Base-by-base conservation (phyloP, 352 stramenopile species). In the Blastocystis sp. region DNA sequence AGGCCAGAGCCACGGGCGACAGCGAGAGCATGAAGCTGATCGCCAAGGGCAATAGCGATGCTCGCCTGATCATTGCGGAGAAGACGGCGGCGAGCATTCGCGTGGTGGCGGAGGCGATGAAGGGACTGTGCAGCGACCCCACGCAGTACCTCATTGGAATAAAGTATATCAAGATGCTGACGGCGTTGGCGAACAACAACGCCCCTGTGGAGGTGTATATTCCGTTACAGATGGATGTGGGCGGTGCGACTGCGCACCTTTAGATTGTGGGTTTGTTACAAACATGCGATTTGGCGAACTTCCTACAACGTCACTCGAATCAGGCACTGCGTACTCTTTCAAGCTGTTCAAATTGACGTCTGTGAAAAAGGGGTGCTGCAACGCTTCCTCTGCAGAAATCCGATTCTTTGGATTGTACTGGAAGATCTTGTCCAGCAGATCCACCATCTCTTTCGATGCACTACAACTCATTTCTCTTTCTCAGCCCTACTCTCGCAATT, bases 91-190 rank as follows among this genome's bases (percentile, higher is more conserved):
- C 90, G 19, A 76, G 71, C 0, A 48, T 90, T 10, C 56, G 45
- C 1, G 23, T 89, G 17, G 82, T 90, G 14, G 56, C 69, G 19
- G 60, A 90, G 2, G 78, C 89, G 38, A 70, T 90, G 38, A 77
- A 88, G 34, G 77, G 88, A 19, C 65, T 90, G 17, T 38, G 11
- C 1, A 67, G 71, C 41, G 87, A 90, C 52, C 53, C 88, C 11
- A 89, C 87, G 43, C 89, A 90, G 81, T 90, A 90, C 64, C 81
- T 90, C 61, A 89, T 90, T 64, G 89, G 78, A 21, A 11, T 89
- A 21, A 76, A 89, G 21, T 90, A 90, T 77, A 89, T 90, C 21
- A 80, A 89, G 14, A 89, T 82, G 21, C 69, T 90, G 11, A 17
- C 19, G 2, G 28, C 62, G 19, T 65, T 90, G 7, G 89, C 88